phyloP scores from a whole-genome alignment of 805 yeast genomes.

The Saccharomyces paradoxus region DNA sequence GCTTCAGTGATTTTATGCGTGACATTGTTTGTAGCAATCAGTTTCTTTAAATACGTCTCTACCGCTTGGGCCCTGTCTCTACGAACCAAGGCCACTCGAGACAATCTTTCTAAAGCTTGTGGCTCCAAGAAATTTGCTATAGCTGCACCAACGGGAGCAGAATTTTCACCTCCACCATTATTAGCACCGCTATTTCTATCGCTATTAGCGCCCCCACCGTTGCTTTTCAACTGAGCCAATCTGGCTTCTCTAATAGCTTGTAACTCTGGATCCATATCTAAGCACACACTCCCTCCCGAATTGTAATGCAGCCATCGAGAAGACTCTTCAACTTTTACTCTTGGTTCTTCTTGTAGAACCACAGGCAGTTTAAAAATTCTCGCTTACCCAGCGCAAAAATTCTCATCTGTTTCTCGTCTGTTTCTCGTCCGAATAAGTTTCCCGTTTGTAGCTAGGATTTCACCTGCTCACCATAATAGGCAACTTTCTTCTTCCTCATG shows the following conservation, averaged over 20 bases:
- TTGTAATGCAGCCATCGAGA: not conserved
- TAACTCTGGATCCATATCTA: slow-evolving; percentile 77
- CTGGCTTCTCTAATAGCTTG: slow-evolving; percentile 92
- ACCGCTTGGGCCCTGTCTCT: slow-evolving; percentile 88
- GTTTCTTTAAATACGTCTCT: slow-evolving; percentile 64
- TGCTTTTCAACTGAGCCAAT: slow-evolving; percentile 64
- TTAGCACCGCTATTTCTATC: slow-evolving; percentile 9
- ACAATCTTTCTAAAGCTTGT: slow-evolving; percentile 77
- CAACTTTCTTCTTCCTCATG: not conserved
- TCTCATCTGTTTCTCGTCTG: not conserved
- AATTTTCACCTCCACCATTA: slow-evolving; percentile 3
- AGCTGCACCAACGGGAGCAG: slow-evolving; percentile 15
- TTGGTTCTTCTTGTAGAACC: not conserved
- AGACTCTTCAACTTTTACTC: not conserved
- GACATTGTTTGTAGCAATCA: slow-evolving; percentile 72
- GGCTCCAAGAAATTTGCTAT: slow-evolving; percentile 70
- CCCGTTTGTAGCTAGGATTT: not conserved
- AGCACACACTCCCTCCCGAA: not conserved
- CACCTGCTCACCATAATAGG: not conserved
- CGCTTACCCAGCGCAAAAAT: not conserved
- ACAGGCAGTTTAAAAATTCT: not conserved
- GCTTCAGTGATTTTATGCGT: slow-evolving; percentile 62
- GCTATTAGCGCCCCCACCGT: slow-evolving; percentile 33
- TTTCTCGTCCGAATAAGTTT: not conserved
- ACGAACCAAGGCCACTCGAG: slow-evolving; percentile 79